Evolutionary conservation across 345 rosid genomes (phyloP), one percentile per base, ranked within the genome.

Genomic region (Linum lewisii): DNA sequence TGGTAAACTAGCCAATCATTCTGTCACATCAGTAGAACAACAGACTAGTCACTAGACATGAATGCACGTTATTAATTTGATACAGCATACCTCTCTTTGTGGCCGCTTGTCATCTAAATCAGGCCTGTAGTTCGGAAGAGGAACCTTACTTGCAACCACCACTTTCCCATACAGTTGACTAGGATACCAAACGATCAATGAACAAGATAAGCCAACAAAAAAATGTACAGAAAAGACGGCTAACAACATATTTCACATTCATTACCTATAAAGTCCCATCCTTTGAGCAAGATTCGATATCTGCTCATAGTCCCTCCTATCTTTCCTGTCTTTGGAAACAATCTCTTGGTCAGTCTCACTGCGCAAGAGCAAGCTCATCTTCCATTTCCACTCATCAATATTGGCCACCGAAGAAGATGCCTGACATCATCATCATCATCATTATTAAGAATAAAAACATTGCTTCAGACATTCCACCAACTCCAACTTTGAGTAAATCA

Each of bases 31-130:
- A 42, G 47, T 42, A 42, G 47, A 42, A 5, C 47, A 42, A 11
- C 18, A 11, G 2, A 11, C 47, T 11, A 16, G 4, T 11, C 24
- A 14, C 56, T 34, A 38, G 53, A 49, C 32, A 50, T 21, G 42
- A 63, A 54, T 54, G 56, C 50, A 60, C 62, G 54, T 21, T 15
- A 60, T 50, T n/a, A 63, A 60, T 49, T 64, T 57, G 37, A 21
- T 51, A 77, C 49, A 53, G 6, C 57, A 68, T 74, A 93, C 97
- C 99, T 93, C 99, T 60, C 99, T 84, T 51, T 93, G 99, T 56
- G 99, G 99, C 73, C 99, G 78, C 84, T 80, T 89, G 69, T 93
- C 97, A 81, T 93, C 99, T 77, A 93, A 80, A 77, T 93, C 99
- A 6, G 97, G 95, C 68, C 99, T 58, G 75, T 93, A 93, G 71